Evolutionary conservation across 1,139 yeast genomes (phyloP), one percentile per base, ranked within the genome.

Genomic region (Blastobotrys serpentis): DNA sequence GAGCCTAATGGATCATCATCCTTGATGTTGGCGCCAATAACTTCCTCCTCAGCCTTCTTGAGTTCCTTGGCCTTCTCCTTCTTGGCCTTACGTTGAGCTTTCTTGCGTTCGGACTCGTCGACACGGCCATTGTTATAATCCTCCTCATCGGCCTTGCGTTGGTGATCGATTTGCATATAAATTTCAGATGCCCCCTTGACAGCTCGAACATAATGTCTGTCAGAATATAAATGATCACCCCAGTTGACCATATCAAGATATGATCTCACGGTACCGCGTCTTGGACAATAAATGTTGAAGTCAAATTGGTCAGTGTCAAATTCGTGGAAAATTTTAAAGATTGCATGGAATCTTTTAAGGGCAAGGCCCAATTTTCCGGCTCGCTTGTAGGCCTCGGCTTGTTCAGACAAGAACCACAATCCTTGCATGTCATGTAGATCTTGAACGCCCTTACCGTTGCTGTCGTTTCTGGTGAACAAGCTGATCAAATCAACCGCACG

Each of bases 391-490:
- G 94, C 84, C 62, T 86, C 95, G 1, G 94, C 98, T 64, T 86
- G 83, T 64, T 88, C 97, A 34, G 78, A 70, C 55, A 94, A 70
- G 52, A 88, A 87, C 95, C 97, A 89, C 52, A 82, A 77, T n/a
- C 86, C 92, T 70, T 92, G 98, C 84, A 94, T 86, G 38, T 78
- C 75, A 62, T 86, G 95, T 58, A 92, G 73, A 64, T 92, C 98
- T 57, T 82, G 84, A 44, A 94, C 79, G 4, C 98, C 97, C 57
- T 86, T 86, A 4, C 79, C 77, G 3, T 83, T 76, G 18, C 77
- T 79, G 48, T 92, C 97, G 58, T 86, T 79, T 62, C 86, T 85
- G 26, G 98, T 88, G 72, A 92, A 92, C 49, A 88, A 69, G 1
- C 94, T 82, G 34, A 87, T 83, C 34, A 81, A 71, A 50, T 79